phyloP scores from a whole-genome alignment of 768 basidiomycete genomes.

The Infundibulicybe gibba region DNA sequence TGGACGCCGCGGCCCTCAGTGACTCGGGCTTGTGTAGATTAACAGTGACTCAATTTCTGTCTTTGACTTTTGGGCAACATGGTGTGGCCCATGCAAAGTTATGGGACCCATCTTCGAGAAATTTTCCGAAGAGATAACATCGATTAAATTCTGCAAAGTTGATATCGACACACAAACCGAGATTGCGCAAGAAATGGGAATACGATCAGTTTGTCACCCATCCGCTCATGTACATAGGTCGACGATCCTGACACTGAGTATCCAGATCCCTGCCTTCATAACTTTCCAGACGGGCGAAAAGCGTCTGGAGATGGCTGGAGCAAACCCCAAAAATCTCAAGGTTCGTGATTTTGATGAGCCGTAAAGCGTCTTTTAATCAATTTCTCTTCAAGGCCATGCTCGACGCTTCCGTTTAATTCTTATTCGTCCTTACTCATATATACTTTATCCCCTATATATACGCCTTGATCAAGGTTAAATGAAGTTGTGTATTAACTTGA shows the following conservation, averaged over 20 bases:
- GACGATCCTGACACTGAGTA: background rate
- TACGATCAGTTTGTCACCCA: conserved; percentile 51
- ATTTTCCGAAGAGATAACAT: conserved; percentile 30
- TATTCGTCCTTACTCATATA: no score
- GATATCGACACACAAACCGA: conserved; percentile 60
- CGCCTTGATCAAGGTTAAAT: conserved; percentile 25
- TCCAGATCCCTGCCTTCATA: conserved; percentile 34
- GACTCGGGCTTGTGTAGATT: conserved; percentile 28
- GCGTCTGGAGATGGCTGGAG: conserved; percentile 32
- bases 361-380: conserved; percentile 11
- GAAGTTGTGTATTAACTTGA: no score
- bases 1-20: background rate
- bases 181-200: conserved; percentile 53
- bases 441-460: conserved; percentile 17
- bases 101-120: conserved; percentile 67
- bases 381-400: no score
- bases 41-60: conserved; percentile 41
- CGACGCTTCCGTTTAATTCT: no score
- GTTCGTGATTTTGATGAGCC: conserved; percentile 11
- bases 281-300: conserved; percentile 22
- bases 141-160: conserved; percentile 65
- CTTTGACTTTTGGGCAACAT: conserved; percentile 76
- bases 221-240: conserved; percentile 10
- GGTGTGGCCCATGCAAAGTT: conserved; percentile 69
- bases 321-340: conserved; percentile 25